Base-by-base conservation (phyloP, 192 early-diverging fungal genomes). In the Coemansia sp. region DNA sequence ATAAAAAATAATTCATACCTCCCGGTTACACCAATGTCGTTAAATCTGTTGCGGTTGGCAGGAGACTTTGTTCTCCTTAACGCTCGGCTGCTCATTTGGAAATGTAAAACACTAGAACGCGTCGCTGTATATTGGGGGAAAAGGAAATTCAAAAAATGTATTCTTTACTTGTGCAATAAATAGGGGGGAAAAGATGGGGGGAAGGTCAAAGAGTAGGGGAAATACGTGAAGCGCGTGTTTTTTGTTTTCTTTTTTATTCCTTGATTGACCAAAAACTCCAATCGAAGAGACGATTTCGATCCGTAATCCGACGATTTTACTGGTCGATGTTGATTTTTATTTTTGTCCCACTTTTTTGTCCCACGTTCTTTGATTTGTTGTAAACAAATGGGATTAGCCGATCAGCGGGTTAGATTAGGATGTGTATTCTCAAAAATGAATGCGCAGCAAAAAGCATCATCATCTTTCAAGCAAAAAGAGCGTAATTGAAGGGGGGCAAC, bases 51-150 rank as follows among this genome's bases (percentile, higher is more conserved):
- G 63, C 69, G 69, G 16, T 31, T 73, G 9, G 73, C 73, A 25
- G 73, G 73, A 63, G 73, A 75, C 43, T 75, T 75, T 23, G 67
- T 45, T 53, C 64, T 62, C 64, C 63, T 69, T 29, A 49, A n/a
- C 26, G 67, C 58, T 25, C 67, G 72, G 58, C 63, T 69, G 26
- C 67, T 75, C 72, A 75, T 75, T 53, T 28, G 7, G 29, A 53
- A 29, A 53, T 53, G 20, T 26, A 10, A 53, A 30, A 10, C 7
- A 26, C 51, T 28, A 4, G 20, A 20, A 46, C 51, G 51, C 29
- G 23, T 53, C 52, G 30, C 46, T n/a, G 35, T n/a, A 16, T 37
- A 29, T 51, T 33, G 13, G 18, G 28, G 33, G 26, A 59, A 52
- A 59, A 8, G 30, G 20, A 58, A 45, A 37, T 33, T 20, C 52